Evolutionary conservation across 2,329 filamentous ascomycete genomes (phyloP), one percentile per base, ranked within the genome.

Genomic region (Herpotrichia juniperi): DNA sequence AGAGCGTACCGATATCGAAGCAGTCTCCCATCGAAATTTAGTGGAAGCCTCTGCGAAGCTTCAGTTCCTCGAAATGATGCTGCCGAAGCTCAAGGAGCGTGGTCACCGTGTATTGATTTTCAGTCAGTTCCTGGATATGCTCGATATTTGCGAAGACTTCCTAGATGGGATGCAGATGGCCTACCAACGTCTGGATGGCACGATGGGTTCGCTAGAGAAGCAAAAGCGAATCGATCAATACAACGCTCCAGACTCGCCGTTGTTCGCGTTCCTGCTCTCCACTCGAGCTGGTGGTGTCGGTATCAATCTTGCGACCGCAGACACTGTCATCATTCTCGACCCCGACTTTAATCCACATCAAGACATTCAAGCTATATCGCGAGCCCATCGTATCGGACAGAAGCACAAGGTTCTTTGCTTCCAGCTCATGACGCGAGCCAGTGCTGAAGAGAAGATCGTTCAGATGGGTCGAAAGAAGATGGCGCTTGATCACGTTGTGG

Each of bases 331-430:
- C 59, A 97, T 99, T 59, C 86, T 97, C 60, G 93, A 99, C 64
- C 91, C 91, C 0, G 94, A 99, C 68, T 97, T 96, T 79, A 99
- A 99, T 56, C 94, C 94, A 0, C 94, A 99, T 68, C 94, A 99
- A 74, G 96, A 99, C 66, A 89, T 99, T 34, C 94, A 99, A 72
- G 94, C 94, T 0, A 81, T 99, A 25, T 96, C 93, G 25, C 87
- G 96, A 59, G 94, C 93, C 16, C 94, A 99, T 74, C 88, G 94
- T 22, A 97, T 99, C 57, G 96, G 96, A 0, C 96, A 99, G 74
- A 91, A 92, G 73, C 92, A 94, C 61, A 97, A 96, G 64, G 94
- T 99, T 0, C 81, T 99, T 1, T 96, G 96, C 59, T 96, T 97
- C 66, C 93, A 97, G 70, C 78, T 99, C 0, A 91, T 96, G 80